phyloP scores from a whole-genome alignment of 345 rosid species.

The Fremontodendron californicum region DNA sequence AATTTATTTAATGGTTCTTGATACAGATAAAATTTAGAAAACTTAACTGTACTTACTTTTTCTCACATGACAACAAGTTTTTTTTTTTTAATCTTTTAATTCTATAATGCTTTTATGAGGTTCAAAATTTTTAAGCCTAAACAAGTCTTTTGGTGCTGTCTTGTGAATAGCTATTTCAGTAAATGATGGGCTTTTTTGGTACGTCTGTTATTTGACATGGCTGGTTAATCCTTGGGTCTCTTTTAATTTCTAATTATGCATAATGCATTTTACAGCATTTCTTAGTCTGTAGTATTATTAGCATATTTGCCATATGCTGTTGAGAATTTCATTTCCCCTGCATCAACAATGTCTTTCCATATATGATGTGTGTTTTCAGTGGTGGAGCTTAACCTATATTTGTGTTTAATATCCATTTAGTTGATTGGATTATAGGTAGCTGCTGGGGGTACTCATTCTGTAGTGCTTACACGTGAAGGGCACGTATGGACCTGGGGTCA shows the following conservation, averaged over 20 bases:
- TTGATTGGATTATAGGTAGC: conserved; percentile 62
- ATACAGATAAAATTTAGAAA: background rate
- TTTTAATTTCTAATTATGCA: background rate
- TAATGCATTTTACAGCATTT: background rate
- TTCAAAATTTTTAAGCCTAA: background rate
- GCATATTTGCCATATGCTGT: background rate
- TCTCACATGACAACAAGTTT: background rate
- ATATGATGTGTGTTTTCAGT: background rate
- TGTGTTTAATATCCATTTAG: background rate
- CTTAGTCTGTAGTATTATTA: background rate
- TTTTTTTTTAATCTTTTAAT: background rate
- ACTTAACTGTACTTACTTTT: background rate
- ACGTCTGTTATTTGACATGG: background rate
- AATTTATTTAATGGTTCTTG: background rate
- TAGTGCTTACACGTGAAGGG: conserved; percentile 89
- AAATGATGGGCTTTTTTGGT: background rate
- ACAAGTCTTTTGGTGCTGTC: background rate
- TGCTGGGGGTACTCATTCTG: conserved; percentile 99
- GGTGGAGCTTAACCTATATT: conserved; percentile 9
- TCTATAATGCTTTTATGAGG: background rate
- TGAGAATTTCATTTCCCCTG: background rate
- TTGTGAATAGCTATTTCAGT: background rate
- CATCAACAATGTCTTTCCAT: background rate
- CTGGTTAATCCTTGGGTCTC: background rate
- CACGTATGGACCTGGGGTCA: conserved; percentile 99